A percentile compares a stretch with the other conserved stretches of the same genome.
Evolutionary conservation across 176 grass and related monocot species (phyloP).

Genomic region (Phoenix dactylifera): DNA sequence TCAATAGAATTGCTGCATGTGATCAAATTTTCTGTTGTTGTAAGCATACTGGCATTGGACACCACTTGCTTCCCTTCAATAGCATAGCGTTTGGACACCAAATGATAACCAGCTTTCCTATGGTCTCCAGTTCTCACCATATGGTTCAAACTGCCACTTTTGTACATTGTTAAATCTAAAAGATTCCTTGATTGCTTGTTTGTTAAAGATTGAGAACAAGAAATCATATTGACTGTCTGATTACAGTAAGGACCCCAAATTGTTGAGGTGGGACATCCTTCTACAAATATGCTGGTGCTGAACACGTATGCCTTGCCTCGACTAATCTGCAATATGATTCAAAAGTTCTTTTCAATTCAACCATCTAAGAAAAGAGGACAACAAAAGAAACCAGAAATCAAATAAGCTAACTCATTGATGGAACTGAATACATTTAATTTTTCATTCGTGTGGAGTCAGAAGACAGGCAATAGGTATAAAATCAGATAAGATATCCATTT

Average conservation of each 20-base stretch:
- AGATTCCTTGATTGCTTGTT: conserved; percentile 50
- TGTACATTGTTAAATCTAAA: conserved; percentile 23
- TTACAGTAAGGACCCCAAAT: conserved; percentile 78
- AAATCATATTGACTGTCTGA: conserved; percentile 48
- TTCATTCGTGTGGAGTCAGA: no score
- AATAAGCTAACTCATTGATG: no score
- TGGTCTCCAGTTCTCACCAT: conserved; percentile 20
- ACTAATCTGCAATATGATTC: conserved; percentile 62
- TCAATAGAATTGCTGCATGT: conserved; percentile 64
- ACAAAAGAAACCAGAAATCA: no score
- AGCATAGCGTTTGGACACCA: conserved; percentile 15
- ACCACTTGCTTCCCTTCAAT: conserved; percentile 25
- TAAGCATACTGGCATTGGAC: conserved; percentile 20
- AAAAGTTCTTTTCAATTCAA: neutral
- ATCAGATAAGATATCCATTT: no score
- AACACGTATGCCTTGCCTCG: conserved; percentile 58
- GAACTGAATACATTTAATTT: no score
- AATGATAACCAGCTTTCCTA: conserved; percentile 23
- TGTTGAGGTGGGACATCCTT: conserved; percentile 51
- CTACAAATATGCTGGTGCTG: conserved; percentile 58
- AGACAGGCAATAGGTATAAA: no score
- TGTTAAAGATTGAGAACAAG: conserved; percentile 65
- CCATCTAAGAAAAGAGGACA: no score
- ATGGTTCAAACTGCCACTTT: neutral
- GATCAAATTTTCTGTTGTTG: conserved; percentile 33